Evolutionary conservation across 768 basidiomycete species (phyloP).

Genomic region (Saitozyma podzolica): DNA sequence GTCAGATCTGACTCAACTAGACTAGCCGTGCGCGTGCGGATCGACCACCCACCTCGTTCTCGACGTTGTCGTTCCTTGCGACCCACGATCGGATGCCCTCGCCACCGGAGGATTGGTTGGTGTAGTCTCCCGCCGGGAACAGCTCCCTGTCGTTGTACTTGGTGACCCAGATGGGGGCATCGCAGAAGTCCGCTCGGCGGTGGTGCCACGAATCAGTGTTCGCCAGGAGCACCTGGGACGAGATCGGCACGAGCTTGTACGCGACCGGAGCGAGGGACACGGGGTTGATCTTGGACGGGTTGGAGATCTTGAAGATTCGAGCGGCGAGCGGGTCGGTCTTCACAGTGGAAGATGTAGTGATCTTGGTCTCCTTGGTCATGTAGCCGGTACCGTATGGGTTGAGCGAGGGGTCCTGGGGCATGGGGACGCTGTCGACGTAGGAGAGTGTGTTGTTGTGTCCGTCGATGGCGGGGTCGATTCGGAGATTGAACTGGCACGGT

Average conservation of each 20-base stretch:
- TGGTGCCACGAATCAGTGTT: constrained; percentile 4
- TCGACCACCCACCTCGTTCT: not conserved
- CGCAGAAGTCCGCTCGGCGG: constrained; percentile 28
- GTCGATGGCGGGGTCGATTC: constrained; percentile 23
- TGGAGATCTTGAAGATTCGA: constrained; percentile 30
- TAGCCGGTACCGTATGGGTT: constrained; percentile 16
- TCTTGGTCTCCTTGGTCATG: constrained; percentile 12
- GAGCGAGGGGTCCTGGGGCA: not conserved
- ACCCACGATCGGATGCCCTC: constrained; percentile 26
- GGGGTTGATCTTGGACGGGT: constrained; percentile 18
- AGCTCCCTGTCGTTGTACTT: constrained; percentile 23
- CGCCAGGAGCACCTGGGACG: constrained; percentile 23
- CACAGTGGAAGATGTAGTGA: constrained; percentile 9
- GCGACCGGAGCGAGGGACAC: constrained; percentile 20
- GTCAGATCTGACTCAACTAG: too few species aligned
- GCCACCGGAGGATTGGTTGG: constrained; percentile 26
- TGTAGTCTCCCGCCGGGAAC: constrained; percentile 23
- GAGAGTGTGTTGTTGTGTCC: constrained; percentile 16
- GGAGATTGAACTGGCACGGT: constrained; percentile 6
- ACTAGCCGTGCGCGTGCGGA: too few species aligned
- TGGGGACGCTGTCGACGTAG: constrained; percentile 20
- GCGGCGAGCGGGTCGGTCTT: constrained; percentile 17
- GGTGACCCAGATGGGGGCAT: constrained; percentile 17
- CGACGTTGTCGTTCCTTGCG: constrained; percentile 24
- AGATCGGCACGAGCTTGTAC: constrained; percentile 27